These are phyloP conservation scores for Phytophthora capsici DNA, from an alignment of 352 stramenopile genomes.

Conservation along the genomic window DNA sequence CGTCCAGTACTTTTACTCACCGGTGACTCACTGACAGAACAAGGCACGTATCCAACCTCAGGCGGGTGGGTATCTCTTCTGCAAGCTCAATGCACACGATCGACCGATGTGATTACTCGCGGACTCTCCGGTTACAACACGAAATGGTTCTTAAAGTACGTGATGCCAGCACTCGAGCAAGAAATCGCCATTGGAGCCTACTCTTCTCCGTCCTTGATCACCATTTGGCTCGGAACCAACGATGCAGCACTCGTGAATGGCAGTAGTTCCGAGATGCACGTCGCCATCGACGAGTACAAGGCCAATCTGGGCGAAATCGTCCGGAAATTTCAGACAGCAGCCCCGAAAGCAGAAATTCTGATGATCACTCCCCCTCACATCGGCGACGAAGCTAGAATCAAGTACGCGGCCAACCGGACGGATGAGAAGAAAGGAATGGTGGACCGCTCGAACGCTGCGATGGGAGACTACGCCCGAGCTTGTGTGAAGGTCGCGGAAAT, in stretches of 20 bases:
- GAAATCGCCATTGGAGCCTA: constrained; percentile 36
- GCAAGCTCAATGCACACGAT: constrained; percentile 39
- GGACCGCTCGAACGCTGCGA: constrained; percentile 15
- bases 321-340: constrained; percentile 2
- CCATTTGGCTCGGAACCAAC: constrained; percentile 64
- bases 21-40: constrained; percentile 52
- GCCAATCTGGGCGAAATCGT: constrained; percentile 43
- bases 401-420: constrained; percentile 13
- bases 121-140: constrained; percentile 50
- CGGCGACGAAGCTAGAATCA: constrained; percentile 27
- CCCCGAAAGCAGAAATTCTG: constrained; percentile 35
- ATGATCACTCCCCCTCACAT: constrained; percentile 51
- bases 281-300: constrained; percentile 48
- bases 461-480: constrained; percentile 37
- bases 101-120: constrained; percentile 42
- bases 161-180: constrained; percentile 31
- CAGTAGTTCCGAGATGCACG: constrained; percentile 31
- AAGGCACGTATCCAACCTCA: constrained; percentile 16
- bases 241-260: constrained; percentile 46
- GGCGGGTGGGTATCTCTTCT: constrained; percentile 39
- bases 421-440: constrained; percentile 12
- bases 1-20: constrained; percentile 34
- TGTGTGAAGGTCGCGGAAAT: constrained; percentile 38
- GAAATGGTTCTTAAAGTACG: constrained; percentile 46
- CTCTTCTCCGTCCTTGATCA: constrained; percentile 39